Conservation (phyloP, 1,284 basidiomycete genomes). For the Tilletia caries region DNA sequence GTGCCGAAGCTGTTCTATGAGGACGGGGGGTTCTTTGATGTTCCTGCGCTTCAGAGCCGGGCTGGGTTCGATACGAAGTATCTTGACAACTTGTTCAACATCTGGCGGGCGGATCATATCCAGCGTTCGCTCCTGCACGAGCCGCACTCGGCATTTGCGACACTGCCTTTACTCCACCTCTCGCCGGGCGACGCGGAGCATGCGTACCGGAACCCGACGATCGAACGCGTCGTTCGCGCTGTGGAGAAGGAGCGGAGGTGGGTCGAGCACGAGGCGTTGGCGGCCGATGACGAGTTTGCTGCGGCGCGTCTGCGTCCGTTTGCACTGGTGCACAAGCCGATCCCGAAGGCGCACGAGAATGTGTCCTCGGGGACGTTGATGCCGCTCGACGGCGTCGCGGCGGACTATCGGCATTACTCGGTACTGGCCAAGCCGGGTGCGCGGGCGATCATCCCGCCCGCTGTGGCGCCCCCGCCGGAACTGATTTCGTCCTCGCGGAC, state of each 20-base stretch:
- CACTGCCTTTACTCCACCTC: slow-evolving; percentile 68
- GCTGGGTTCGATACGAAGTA: slow-evolving; percentile 65
- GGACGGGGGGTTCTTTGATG: slow-evolving; percentile 71
- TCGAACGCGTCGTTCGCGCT: slow-evolving; percentile 59
- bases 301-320: slow-evolving; percentile 55
- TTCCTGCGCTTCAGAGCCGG: slow-evolving; percentile 64
- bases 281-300: slow-evolving; percentile 65
- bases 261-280: slow-evolving; percentile 28
- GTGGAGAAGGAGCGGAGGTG: slow-evolving; percentile 55
- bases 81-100: slow-evolving; percentile 74
- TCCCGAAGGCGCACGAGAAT: slow-evolving; percentile 40
- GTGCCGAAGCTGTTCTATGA: slow-evolving; percentile 76
- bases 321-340: slow-evolving; percentile 51
- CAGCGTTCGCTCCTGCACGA: slow-evolving; percentile 67
- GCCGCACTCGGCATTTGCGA: slow-evolving; percentile 64
- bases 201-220: slow-evolving; percentile 62
- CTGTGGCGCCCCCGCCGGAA: slow-evolving; percentile 76
- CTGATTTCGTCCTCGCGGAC: slow-evolving; percentile 72
- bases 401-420: slow-evolving; percentile 67
- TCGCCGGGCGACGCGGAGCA: slow-evolving; percentile 65
- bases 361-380: slow-evolving; percentile 57
- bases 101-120: slow-evolving; percentile 84
- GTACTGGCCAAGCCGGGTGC: slow-evolving; percentile 74
- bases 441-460: slow-evolving; percentile 76
- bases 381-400: slow-evolving; percentile 65